phyloP scores from a whole-genome alignment of 164 flowering plant species.

The Taxillus chinensis region DNA sequence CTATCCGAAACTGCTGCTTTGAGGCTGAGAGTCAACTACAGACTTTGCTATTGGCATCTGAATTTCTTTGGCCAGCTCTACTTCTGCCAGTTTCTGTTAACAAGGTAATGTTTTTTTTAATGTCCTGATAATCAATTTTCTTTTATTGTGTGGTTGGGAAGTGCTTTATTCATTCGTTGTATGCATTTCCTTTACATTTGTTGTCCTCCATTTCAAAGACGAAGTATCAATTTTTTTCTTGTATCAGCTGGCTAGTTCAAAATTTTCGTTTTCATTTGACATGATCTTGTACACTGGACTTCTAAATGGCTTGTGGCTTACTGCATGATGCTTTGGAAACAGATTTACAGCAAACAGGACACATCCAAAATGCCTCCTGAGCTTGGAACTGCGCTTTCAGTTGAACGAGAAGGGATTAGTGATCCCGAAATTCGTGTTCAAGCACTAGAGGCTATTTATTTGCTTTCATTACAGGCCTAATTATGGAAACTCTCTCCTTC shows the following conservation, averaged over 20 bases:
- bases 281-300: no score
- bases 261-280: no score
- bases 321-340: slow-evolving; percentile 10
- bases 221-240: no score
- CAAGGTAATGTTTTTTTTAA: slow-evolving; percentile 32
- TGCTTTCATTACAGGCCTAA: slow-evolving; percentile 69
- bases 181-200: no score
- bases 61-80: slow-evolving; percentile 94
- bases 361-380: slow-evolving; percentile 91
- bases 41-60: slow-evolving; percentile 77
- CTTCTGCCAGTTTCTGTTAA: slow-evolving; percentile 92
- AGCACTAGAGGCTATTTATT: slow-evolving; percentile 73
- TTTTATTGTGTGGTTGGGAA: neutral
- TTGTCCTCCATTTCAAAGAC: no score
- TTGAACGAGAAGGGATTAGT: slow-evolving; percentile 69
- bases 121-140: neutral
- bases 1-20: slow-evolving; percentile 90
- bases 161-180: neutral
- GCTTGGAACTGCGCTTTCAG: slow-evolving; percentile 71
- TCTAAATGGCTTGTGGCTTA: no score
- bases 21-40: slow-evolving; percentile 83
- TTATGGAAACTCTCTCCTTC: neutral
- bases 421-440: slow-evolving; percentile 86
- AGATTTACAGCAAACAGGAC: slow-evolving; percentile 71
- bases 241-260: no score